Base-by-base conservation (phyloP, 2,329 filamentous ascomycete genomes). In the Cladophialophora immunda region DNA sequence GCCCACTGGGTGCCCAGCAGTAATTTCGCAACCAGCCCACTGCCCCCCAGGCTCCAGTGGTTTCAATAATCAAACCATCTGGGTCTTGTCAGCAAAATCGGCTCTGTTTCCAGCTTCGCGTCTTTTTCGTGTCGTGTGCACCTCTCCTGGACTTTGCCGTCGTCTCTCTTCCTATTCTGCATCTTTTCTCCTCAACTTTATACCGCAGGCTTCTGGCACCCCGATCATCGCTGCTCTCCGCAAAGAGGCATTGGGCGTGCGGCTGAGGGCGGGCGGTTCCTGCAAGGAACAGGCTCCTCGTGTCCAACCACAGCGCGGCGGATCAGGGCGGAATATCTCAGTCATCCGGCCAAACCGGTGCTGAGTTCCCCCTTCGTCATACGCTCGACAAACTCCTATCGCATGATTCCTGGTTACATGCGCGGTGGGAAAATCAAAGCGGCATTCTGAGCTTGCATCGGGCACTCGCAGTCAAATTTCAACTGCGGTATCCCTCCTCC, bases 271-370 rank as follows among this genome's bases (percentile, higher is more conserved):
- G 66, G 68, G 59, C 62, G 63, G 56, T 54, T 68, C 62, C 68
- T 70, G 68, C 68, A 70, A 70, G 68, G 68, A 19, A 70, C 68
- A 29, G 25, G 41, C 32, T 53, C 38, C 19, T 64, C 45, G 55
- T 50, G 36, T 54, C 66, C 68, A 66, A 68, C 59, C 66, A 55
- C 27, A 36, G 36, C 38, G 32, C 57, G 55, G 53, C 65, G 68
- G 65, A 65, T 63, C 65, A 64, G 30, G 53, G 58, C 67, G 67
- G 67, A 66, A 69, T 63, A 53, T 29, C 62, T 62, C 52, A 54
- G 41, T 66, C 62, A 66, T 59, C 59, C 64, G 58, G 53, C 34
- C 64, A 66, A 45, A 58, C 64, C 58, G 64, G 58, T 32, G 34
- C 55, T 41, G 45, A 50, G 45, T 63, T 55, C 55, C 36, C 29